Evolutionary conservation across 441 rosid species (phyloP), one percentile per base, ranked within the genome.

Genomic region (Viola pubescens): DNA sequence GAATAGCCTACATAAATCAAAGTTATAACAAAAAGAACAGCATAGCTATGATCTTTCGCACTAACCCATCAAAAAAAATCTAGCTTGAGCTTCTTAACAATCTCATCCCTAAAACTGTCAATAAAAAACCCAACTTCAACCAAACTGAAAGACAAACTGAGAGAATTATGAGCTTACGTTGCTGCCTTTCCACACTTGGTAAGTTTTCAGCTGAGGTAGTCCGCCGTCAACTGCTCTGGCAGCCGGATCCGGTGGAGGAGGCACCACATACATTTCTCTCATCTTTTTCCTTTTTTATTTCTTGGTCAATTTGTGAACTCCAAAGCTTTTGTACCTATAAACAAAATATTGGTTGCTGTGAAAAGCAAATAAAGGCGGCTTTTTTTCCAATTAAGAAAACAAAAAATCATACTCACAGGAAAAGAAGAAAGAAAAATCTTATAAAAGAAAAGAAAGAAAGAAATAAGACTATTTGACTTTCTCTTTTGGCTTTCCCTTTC

Each of bases 101-200:
- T 26, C 34, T 26, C 34, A 26, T 1, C 34, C 2, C 34, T 26
- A 26, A 26, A 26, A 26, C 34, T 26, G 34, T n/a, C 3, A 8
- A 4, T 38, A 6, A 52, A 46, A 56, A 45, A 10, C 34, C 34
- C 3, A 26, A 26, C 34, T 26, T 26, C 34, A 53, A 47, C 40
- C 10, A 19, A 26, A 59, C n/a, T 4, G 61, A 52, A 9, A 59
- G 13, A 55, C 37, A 52, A 19, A 43, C 52, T 56, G 45, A 65
- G 43, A 55, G 43, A 9, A 58, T 37, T 3, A 40, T 37, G 58
- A 54, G 64, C 87, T 85, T 70, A 88, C 96, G 76, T 91, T 88
- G 62, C 82, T 85, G 61, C 89, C 96, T 80, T 88, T 85, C 98
- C 98, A 91, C 37, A 75, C 81, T 71, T 80, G 79, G 51, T 86